Evolutionary conservation across 176 grass and related monocot species (phyloP), one percentile per base, ranked within the genome.

Genomic region (barley (Hordeum vulgare)): DNA sequence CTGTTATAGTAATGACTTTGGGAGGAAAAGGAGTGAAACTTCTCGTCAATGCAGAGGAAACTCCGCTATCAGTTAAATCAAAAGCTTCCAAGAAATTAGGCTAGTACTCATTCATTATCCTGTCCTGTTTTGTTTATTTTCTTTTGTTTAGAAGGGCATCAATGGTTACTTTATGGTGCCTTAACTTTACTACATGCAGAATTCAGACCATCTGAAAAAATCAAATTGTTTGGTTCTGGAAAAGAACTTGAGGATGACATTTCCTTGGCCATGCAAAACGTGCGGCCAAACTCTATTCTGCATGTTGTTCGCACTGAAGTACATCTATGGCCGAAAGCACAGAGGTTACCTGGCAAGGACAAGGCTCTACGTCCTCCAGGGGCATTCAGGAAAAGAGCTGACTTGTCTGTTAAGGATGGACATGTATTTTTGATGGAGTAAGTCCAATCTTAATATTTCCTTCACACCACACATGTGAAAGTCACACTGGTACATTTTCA

Each of bases 401-500:
- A 98, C 36, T 86, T 98, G 70, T 98, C 96, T 11, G 83, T 95
- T 37, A 98, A 88, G 77, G 96, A 98, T 85, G 96, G 96, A 13
- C 91, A 93, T 90, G 89, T 95, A 47, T 93, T 98, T 89, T 86
- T 98, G 65, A 90, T 95, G 89, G 96, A 98, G 96, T 98, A 93
- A 93, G 96, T 83, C 37, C 68, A 76, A 34, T 73, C 49, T 79
- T 79, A 11, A 44, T 31, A 47, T 20, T 47, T 42, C 17, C 2
- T 31, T 53, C 2, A 49, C 81, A 61, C 44, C 12, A 20, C 81
- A n/a, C n/a, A n/a, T n/a, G n/a, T n/a, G n/a, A n/a, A n/a, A n/a
- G n/a, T n/a, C n/a, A n/a, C n/a, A n/a, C n/a, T n/a, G n/a, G n/a
- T 47, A 35, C 2, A 9, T 27, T 14, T 66, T 5, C 59, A 21